A percentile compares a stretch with the other conserved stretches of the same genome.
These are phyloP conservation scores for Magnolia sinica DNA, from an alignment of 164 flowering plant species.

Conservation along the genomic window DNA sequence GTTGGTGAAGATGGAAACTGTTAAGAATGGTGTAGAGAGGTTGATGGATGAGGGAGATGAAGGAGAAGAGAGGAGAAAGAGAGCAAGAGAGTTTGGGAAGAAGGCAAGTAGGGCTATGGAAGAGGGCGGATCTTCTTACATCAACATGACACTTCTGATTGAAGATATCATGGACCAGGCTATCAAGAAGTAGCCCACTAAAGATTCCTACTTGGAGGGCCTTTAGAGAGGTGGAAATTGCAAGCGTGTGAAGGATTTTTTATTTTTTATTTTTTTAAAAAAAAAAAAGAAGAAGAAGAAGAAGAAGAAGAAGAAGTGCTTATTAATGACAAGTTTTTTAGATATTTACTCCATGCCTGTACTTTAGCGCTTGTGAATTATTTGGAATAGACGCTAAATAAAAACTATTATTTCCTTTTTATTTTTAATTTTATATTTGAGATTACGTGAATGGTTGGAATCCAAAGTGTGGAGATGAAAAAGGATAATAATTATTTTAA, in stretches of 20 bases:
- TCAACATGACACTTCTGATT: conserved; percentile 27
- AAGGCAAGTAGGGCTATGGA: conserved; percentile 33
- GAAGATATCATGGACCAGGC: conserved; percentile 18
- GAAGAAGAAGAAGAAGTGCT: too few species aligned
- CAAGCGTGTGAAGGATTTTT: conserved; percentile 26
- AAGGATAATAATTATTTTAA: too few species aligned
- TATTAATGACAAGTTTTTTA: too few species aligned
- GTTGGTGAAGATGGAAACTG: conserved; percentile 30
- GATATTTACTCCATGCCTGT: too few species aligned
- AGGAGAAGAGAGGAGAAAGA: conserved; percentile 35
- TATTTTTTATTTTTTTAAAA: too few species aligned
- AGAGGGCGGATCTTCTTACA: conserved; percentile 43
- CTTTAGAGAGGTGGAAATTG: conserved; percentile 38
- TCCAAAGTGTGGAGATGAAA: too few species aligned
- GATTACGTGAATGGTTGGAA: too few species aligned
- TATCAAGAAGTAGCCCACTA: background rate
- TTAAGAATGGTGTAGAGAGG: conserved; percentile 27
- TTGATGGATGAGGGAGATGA: conserved; percentile 37
- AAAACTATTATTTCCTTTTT: too few species aligned
- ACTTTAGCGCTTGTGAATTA: too few species aligned
- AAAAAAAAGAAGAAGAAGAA: background rate
- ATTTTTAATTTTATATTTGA: too few species aligned
- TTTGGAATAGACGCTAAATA: too few species aligned
- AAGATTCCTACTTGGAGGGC: too few species aligned
- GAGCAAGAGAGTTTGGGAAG: conserved; percentile 29